phyloP scores from a whole-genome alignment of 495 filamentous ascomycete species.

The Tuber indicum region DNA sequence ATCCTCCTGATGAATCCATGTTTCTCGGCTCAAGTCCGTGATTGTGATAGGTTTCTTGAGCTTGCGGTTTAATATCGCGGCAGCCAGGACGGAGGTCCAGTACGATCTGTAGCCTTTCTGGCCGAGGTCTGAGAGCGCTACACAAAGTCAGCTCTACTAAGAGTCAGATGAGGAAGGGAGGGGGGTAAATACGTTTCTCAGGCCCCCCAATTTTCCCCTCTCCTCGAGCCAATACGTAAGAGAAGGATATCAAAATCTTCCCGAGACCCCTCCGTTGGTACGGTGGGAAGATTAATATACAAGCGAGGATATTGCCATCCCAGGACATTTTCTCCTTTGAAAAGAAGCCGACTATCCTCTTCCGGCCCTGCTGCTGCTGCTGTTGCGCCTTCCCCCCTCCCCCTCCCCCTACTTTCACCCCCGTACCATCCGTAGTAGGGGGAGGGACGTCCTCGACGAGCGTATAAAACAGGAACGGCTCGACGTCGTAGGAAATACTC shows the following conservation, averaged over 20 bases:
- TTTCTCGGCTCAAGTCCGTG: constrained; percentile 31
- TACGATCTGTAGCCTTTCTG: constrained; percentile 36
- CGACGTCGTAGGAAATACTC: constrained; percentile 94
- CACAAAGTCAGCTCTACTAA: neutral
- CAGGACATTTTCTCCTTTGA: constrained; percentile 97
- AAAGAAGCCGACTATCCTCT: constrained; percentile 84
- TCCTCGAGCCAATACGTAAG: constrained; percentile 81
- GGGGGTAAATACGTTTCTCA: constrained; percentile 53
- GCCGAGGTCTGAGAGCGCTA: constrained; percentile 38
- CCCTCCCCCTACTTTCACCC: neutral
- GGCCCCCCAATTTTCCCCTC: constrained; percentile 84
- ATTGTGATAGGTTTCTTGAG: constrained; percentile 18
- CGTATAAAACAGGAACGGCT: constrained; percentile 90
- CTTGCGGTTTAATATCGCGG: constrained; percentile 19
- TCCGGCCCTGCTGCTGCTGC: neutral
- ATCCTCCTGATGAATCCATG: constrained; percentile 38
- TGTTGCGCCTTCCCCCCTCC: constrained; percentile 8
- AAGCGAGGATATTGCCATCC: constrained; percentile 97
- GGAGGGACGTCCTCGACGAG: constrained; percentile 59
- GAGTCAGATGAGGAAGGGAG: neutral
- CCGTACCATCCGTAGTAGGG: constrained; percentile 19
- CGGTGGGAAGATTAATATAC: constrained; percentile 91
- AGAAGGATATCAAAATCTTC: constrained; percentile 82
- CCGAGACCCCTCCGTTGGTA: constrained; percentile 88
- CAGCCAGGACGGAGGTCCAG: constrained; percentile 30